These are phyloP conservation scores for Zygoascus sp. DNA, from an alignment of 1,139 yeast genomes.

Conservation along the genomic window DNA sequence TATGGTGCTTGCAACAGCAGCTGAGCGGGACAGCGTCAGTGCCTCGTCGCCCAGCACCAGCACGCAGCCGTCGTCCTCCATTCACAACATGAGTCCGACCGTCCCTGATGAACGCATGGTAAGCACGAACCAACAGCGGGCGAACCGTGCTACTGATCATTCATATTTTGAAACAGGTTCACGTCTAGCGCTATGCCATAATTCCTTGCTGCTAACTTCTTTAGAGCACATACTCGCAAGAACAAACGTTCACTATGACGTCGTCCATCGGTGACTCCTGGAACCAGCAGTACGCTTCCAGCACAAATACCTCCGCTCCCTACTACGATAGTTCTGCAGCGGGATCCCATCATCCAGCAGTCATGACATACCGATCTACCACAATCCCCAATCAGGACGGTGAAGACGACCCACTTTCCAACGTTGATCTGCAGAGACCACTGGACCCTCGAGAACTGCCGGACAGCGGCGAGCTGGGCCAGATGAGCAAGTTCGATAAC, in stretches of 20 bases:
- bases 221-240: conserved; percentile 9
- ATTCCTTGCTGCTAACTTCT: neutral
- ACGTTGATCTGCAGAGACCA: conserved; percentile 35
- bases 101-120: conserved; percentile 3
- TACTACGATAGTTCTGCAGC: neutral
- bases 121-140: too few relatives aligned
- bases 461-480: conserved; percentile 30
- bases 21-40: conserved; percentile 4
- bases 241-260: conserved; percentile 12
- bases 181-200: neutral
- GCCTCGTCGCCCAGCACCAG: conserved; percentile 7
- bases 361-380: conserved; percentile 9
- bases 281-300: conserved; percentile 1
- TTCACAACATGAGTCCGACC: conserved; percentile 2
- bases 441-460: conserved; percentile 42
- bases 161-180: too few relatives aligned
- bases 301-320: neutral
- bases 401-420: conserved; percentile 7
- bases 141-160: too few relatives aligned
- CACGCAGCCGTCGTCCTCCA: neutral
- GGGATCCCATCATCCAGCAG: neutral
- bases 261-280: conserved; percentile 9
- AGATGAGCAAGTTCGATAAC: conserved; percentile 46
- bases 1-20: conserved; percentile 34
- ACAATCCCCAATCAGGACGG: conserved; percentile 9